phyloP scores from a whole-genome alignment of 2,329 filamentous ascomycete species.

The Cadophora luteo-olivacea region DNA sequence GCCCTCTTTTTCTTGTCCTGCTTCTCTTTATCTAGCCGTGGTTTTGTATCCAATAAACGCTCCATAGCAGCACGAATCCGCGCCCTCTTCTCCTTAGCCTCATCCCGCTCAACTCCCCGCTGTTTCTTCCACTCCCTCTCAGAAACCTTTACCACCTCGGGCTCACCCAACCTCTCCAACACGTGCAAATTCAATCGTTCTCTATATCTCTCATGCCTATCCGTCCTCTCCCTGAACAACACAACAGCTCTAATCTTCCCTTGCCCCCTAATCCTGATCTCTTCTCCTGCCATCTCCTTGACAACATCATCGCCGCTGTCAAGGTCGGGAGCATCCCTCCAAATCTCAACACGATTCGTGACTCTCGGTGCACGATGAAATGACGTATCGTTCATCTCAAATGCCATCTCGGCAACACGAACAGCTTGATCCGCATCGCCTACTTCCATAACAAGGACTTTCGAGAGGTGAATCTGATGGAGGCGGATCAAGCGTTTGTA shows the following conservation, averaged over 20 bases:
- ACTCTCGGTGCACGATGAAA: conserved; percentile 21
- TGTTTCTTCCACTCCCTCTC: background rate
- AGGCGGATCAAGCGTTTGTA: conserved; percentile 70
- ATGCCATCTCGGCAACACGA: conserved; percentile 62
- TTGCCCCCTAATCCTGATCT: conserved; percentile 29
- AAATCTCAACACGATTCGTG: conserved; percentile 63
- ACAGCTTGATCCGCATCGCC: conserved; percentile 72
- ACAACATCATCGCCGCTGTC: conserved; percentile 30
- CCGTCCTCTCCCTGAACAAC: background rate
- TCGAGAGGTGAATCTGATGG: conserved; percentile 55
- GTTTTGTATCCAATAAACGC: too few species aligned
- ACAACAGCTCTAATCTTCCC: conserved; percentile 37
- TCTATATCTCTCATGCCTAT: background rate
- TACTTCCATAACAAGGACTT: conserved; percentile 72
- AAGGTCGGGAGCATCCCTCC: conserved; percentile 70
- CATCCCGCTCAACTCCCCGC: background rate
- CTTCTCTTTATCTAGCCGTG: background rate
- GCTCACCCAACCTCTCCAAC: background rate
- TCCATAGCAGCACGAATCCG: background rate
- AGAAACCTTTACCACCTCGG: too few species aligned
- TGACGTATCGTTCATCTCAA: background rate
- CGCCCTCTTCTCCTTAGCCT: background rate
- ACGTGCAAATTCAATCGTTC: background rate
- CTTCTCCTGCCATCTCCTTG: conserved; percentile 12
- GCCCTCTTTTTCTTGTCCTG: background rate